Conservation (phyloP, 305 asterid species). For the Petunia hybrid region DNA sequence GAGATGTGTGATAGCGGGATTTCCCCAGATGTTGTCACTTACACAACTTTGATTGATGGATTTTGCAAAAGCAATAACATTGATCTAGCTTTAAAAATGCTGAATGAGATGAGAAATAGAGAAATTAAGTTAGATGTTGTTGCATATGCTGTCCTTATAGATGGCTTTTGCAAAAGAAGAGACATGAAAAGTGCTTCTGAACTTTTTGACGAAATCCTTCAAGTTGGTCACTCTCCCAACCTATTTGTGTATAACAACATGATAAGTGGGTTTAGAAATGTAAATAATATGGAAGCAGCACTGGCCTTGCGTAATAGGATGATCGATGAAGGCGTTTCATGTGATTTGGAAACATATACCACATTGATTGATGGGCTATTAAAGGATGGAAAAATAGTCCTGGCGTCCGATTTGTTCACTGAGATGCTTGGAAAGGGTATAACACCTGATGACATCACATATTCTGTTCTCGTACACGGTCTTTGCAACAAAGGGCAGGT, state of each 20-base stretch:
- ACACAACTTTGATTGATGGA: conserved; percentile 71
- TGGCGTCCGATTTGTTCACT: conserved; percentile 64
- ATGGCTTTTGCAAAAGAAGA: conserved; percentile 70
- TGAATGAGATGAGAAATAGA: conserved; percentile 61
- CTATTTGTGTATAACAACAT: conserved; percentile 67
- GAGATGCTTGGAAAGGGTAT: conserved; percentile 75
- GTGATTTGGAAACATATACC: conserved; percentile 78
- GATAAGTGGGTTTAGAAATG: conserved; percentile 71
- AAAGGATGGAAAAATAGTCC: conserved; percentile 59
- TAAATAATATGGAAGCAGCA: conserved; percentile 60
- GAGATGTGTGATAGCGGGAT: conserved; percentile 68
- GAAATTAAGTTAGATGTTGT: conserved; percentile 71
- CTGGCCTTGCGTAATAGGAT: conserved; percentile 59
- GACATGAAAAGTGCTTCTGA: conserved; percentile 67
- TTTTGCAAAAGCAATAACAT: conserved; percentile 55
- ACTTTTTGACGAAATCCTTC: conserved; percentile 66
- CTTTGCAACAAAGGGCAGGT: conserved; percentile 70
- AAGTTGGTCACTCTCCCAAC: conserved; percentile 71
- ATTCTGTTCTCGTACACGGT: conserved; percentile 69
- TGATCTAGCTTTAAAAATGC: conserved; percentile 61
- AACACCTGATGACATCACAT: conserved; percentile 69
- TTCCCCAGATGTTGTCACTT: conserved; percentile 65
- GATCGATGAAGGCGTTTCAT: conserved; percentile 58
- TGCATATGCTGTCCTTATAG: conserved; percentile 66
- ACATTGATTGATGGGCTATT: conserved; percentile 74